phyloP scores from a whole-genome alignment of 768 basidiomycete genomes.

The Phallus indusiatus region DNA sequence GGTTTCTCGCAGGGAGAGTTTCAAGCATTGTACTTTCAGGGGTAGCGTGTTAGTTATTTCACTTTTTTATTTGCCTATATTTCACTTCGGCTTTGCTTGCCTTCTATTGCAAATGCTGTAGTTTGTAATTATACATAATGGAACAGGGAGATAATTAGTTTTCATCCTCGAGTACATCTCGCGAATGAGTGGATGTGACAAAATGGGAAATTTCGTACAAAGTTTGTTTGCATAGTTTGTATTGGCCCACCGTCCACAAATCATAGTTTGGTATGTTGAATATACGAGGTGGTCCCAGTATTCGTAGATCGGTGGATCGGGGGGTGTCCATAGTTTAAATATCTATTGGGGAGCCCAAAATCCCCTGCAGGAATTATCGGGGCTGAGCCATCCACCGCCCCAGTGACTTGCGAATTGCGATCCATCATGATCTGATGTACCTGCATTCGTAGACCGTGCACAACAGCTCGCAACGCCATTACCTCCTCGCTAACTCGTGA shows the following conservation, averaged over 20 bases:
- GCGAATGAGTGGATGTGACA: too few relatives aligned
- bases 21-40: constrained; percentile 51
- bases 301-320: constrained; percentile 5
- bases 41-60: constrained; percentile 11
- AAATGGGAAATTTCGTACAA: too few relatives aligned
- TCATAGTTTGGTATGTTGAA: constrained; percentile 7
- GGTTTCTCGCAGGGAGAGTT: constrained; percentile 81
- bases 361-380: neutral
- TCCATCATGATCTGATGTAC: constrained; percentile 72
- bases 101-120: neutral
- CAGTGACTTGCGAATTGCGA: constrained; percentile 49
- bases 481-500: constrained; percentile 67
- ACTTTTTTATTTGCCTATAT: neutral
- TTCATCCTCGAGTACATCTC: too few relatives aligned
- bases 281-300: constrained; percentile 2
- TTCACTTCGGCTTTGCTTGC: neutral
- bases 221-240: too few relatives aligned
- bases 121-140: neutral
- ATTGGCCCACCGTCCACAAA: neutral
- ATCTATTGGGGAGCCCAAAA: neutral
- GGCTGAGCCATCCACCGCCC: constrained; percentile 25
- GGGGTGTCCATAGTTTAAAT: constrained; percentile 1
- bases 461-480: constrained; percentile 51
- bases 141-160: neutral
- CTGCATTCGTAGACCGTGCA: constrained; percentile 71